These are phyloP conservation scores for Monosporozyma unispora DNA, from an alignment of 805 yeast genomes.

Conservation along the genomic window DNA sequence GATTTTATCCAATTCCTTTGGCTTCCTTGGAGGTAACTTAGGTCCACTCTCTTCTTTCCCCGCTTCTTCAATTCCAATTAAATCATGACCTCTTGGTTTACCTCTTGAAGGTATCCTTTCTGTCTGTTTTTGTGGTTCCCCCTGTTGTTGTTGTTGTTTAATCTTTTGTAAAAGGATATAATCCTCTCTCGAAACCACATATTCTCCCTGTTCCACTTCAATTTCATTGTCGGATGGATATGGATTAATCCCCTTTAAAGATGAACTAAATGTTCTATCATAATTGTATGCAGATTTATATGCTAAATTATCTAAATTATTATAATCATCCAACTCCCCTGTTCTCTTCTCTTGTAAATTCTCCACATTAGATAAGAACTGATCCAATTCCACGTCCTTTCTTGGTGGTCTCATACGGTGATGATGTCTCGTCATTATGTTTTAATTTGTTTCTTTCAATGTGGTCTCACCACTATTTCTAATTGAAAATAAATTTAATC, in stretches of 20 bases:
- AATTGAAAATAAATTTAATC: too few relatives aligned
- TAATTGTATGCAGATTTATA: conserved; percentile 27
- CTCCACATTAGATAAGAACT: conserved; percentile 23
- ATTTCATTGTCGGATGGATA: not conserved
- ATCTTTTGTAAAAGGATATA: conserved; percentile 17
- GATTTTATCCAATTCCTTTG: not conserved
- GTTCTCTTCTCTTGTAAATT: conserved; percentile 15
- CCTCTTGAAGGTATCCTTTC: conserved; percentile 19
- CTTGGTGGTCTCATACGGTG: not conserved
- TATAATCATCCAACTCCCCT: not conserved
- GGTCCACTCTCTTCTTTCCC: not conserved
- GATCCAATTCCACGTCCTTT: conserved; percentile 15
- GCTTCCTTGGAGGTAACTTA: not conserved
- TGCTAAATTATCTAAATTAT: conserved; percentile 10
- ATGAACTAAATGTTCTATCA: conserved; percentile 21
- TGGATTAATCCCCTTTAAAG: not conserved
- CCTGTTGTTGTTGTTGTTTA: conserved; percentile 8
- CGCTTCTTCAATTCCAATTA: not conserved
- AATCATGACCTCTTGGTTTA: conserved; percentile 12
- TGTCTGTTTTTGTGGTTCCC: not conserved
- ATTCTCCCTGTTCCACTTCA: conserved; percentile 7
- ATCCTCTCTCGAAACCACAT: conserved; percentile 24
- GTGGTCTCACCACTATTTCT: too few relatives aligned
- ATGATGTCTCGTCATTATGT: not conserved
- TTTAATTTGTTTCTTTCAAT: not conserved